A percentile compares a stretch with the other conserved stretches of the same genome.
Evolutionary conservation across 2,329 filamentous ascomycete genomes (phyloP).

Genomic region (Fusarium floridanum): DNA sequence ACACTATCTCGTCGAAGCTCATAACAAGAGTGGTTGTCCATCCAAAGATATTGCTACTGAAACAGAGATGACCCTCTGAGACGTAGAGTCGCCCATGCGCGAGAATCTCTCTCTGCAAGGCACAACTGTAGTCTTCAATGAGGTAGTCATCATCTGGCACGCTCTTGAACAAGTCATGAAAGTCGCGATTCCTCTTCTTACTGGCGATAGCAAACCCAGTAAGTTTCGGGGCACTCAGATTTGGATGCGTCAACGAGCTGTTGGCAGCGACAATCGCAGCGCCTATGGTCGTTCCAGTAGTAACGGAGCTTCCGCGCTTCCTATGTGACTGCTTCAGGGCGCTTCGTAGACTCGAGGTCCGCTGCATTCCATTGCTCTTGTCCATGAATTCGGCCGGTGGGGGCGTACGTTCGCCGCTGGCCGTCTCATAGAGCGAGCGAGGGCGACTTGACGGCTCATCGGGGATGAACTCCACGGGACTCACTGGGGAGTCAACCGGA

Average conservation of each 20-base stretch:
- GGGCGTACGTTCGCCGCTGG: slow-evolving; percentile 71
- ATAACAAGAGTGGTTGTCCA: slow-evolving; percentile 98
- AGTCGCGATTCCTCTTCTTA: slow-evolving; percentile 95
- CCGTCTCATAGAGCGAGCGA: slow-evolving; percentile 65
- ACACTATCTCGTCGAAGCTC: slow-evolving; percentile 97
- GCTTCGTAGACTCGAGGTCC: slow-evolving; percentile 77
- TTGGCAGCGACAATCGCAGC: slow-evolving; percentile 80
- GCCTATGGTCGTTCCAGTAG: slow-evolving; percentile 75
- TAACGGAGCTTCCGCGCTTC: slow-evolving; percentile 86
- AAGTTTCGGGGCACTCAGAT: slow-evolving; percentile 76
- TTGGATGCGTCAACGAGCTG: slow-evolving; percentile 75
- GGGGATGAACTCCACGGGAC: slow-evolving; percentile 43
- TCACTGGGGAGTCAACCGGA: slow-evolving; percentile 59
- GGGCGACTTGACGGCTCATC: slow-evolving; percentile 58
- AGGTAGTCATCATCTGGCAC: slow-evolving; percentile 98
- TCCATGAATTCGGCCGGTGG: slow-evolving; percentile 73
- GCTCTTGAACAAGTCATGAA: slow-evolving; percentile 93
- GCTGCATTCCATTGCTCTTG: slow-evolving; percentile 66
- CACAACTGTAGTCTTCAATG: slow-evolving; percentile 98
- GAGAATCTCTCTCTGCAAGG: slow-evolving; percentile 93
- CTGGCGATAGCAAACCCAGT: slow-evolving; percentile 97
- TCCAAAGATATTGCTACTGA: slow-evolving; percentile 98
- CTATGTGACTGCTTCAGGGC: slow-evolving; percentile 69
- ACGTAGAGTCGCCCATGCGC: slow-evolving; percentile 95
- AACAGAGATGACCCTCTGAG: slow-evolving; percentile 96